Conservation (phyloP, 495 filamentous ascomycete species). For the Cudoniella acicularis region DNA sequence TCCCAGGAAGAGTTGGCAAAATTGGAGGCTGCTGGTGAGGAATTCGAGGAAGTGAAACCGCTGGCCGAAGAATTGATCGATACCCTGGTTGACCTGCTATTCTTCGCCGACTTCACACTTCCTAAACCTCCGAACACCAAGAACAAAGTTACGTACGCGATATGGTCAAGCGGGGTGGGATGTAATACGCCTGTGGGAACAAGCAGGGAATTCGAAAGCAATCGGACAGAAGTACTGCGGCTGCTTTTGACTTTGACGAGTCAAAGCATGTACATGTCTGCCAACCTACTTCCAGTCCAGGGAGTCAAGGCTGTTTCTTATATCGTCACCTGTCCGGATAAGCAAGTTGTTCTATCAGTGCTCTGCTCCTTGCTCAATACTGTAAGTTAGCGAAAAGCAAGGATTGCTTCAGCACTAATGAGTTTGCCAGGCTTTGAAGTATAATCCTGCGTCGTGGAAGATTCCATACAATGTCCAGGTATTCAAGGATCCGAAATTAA, state of each 20-base stretch:
- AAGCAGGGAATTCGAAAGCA: slow-evolving; percentile 85
- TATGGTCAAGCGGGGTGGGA: slow-evolving; percentile 97
- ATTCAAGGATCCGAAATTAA: slow-evolving; percentile 89
- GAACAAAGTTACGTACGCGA: slow-evolving; percentile 83
- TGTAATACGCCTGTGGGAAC: slow-evolving; percentile 87
- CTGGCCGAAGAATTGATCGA: slow-evolving; percentile 93
- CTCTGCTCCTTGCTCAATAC: slow-evolving; percentile 95
- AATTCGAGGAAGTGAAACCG: slow-evolving; percentile 80
- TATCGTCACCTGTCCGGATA: slow-evolving; percentile 80
- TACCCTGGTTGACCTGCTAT: slow-evolving; percentile 82
- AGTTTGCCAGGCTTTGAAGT: slow-evolving; percentile 74
- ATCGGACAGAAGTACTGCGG: slow-evolving; percentile 85
- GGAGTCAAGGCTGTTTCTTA: slow-evolving; percentile 88
- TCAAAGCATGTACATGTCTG: slow-evolving; percentile 89
- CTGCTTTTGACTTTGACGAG: slow-evolving; percentile 81
- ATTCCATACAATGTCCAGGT: slow-evolving; percentile 94
- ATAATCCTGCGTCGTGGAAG: slow-evolving; percentile 91
- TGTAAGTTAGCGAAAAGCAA: slow-evolving; percentile 45
- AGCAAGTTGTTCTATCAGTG: slow-evolving; percentile 83
- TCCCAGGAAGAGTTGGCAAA: slow-evolving; percentile 45
- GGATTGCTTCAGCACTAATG: slow-evolving; percentile 20
- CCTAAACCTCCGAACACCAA: slow-evolving; percentile 62
- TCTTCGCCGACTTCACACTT: slow-evolving; percentile 86
- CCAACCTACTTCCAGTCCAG: slow-evolving; percentile 77
- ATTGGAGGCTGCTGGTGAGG: slow-evolving; percentile 41